A percentile compares a stretch with the other conserved stretches of the same genome.
phyloP scores from a whole-genome alignment of 2,329 filamentous ascomycete species.

The Helicocarpus griseus region DNA sequence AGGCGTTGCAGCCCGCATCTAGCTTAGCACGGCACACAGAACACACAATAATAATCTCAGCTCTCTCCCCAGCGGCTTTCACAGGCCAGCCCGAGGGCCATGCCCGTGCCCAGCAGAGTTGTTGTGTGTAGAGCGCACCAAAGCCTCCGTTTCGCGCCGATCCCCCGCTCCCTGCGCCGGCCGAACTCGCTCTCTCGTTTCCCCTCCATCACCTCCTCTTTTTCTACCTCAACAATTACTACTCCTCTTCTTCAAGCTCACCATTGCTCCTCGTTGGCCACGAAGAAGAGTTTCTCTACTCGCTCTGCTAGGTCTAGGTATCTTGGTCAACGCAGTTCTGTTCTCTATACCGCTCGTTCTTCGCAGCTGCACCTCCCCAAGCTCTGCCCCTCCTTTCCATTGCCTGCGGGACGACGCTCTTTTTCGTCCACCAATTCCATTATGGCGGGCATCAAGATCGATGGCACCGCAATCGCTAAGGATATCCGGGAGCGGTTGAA shows the following conservation, averaged over 20 bases:
- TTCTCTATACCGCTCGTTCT: background rate
- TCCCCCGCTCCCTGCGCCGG: background rate
- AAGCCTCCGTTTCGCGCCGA: slow-evolving; percentile 4
- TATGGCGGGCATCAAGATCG: slow-evolving; percentile 87
- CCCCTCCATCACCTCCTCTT: slow-evolving; percentile 8
- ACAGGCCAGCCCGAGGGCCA: slow-evolving; percentile 8
- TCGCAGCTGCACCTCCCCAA: background rate
- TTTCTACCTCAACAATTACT: no score
- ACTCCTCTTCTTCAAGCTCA: slow-evolving; percentile 2
- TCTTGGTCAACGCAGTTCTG: no score
- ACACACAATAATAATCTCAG: no score
- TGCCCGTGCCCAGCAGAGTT: slow-evolving; percentile 12
- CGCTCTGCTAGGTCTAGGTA: slow-evolving; percentile 12
- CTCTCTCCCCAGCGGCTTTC: background rate
- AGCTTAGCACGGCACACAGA: no score
- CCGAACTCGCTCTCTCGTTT: slow-evolving; percentile 3
- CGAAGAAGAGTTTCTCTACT: slow-evolving; percentile 7
- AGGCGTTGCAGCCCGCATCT: background rate
- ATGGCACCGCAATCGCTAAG: slow-evolving; percentile 92
- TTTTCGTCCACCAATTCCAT: slow-evolving; percentile 47
- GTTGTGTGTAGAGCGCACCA: slow-evolving; percentile 9
- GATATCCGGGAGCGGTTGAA: slow-evolving; percentile 75
- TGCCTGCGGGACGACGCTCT: slow-evolving; percentile 16
- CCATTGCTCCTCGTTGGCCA: background rate
- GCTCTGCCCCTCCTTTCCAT: background rate